phyloP scores from a whole-genome alignment of 1,284 basidiomycete genomes.

The Leucoagaricus sp. region DNA sequence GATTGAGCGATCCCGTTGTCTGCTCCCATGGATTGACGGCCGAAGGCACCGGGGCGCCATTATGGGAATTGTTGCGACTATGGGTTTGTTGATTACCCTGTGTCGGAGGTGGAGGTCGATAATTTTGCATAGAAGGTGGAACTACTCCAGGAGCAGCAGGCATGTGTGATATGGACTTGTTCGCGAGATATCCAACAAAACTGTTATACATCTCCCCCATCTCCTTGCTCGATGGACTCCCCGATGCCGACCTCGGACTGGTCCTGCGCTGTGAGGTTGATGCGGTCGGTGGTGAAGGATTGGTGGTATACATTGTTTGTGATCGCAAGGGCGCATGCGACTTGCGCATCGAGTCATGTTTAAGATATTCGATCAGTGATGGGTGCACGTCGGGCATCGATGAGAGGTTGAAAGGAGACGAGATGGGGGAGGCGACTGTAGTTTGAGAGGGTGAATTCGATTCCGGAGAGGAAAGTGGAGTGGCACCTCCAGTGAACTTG shows the following conservation, averaged over 20 bases:
- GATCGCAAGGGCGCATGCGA: constrained; percentile 5
- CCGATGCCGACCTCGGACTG: background rate
- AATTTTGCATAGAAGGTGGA: constrained; percentile 9
- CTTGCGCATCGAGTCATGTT: constrained; percentile 24
- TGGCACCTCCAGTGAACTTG: background rate
- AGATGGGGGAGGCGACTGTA: background rate
- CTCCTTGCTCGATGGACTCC: constrained; percentile 12
- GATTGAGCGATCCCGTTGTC: background rate
- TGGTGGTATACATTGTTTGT: background rate
- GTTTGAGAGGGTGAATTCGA: background rate
- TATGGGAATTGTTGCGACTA: background rate
- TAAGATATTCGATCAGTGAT: constrained; percentile 32
- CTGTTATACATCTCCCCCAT: constrained; percentile 22
- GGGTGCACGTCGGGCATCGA: constrained; percentile 23
- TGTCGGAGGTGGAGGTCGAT: constrained; percentile 11
- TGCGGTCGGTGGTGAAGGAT: background rate
- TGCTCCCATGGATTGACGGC: constrained; percentile 12
- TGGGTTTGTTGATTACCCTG: background rate
- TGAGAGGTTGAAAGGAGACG: background rate
- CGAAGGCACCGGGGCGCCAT: too few relatives aligned
- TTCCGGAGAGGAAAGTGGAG: constrained; percentile 4
- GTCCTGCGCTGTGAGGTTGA: background rate
- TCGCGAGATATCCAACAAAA: constrained; percentile 22
- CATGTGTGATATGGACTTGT: constrained; percentile 13
- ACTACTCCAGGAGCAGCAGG: constrained; percentile 10